Evolutionary conservation across 148 eudicot genomes (phyloP).

Genomic region (Drosera capensis): DNA sequence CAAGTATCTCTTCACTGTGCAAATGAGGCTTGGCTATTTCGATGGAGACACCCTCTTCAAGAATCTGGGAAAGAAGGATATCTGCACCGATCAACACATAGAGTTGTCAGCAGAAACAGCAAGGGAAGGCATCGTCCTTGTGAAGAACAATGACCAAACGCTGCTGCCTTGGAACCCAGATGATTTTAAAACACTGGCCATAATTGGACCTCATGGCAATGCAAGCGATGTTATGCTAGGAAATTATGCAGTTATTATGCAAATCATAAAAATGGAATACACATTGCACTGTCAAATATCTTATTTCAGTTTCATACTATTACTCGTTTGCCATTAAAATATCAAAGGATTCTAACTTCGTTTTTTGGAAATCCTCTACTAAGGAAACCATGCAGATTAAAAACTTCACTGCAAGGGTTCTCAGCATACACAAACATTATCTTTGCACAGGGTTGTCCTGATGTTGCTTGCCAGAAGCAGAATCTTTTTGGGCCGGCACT

Average conservation of each 20-base stretch:
- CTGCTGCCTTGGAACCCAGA: slow-evolving; percentile 42
- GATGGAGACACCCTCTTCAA: slow-evolving; percentile 78
- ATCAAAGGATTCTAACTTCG: too few species aligned
- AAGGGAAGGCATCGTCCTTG: slow-evolving; percentile 74
- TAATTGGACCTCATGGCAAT: slow-evolving; percentile 52
- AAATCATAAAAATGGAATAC: background rate
- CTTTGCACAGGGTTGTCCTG: slow-evolving; percentile 43
- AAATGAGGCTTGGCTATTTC: slow-evolving; percentile 84
- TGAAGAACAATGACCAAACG: slow-evolving; percentile 34
- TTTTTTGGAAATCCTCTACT: background rate
- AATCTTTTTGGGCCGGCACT: slow-evolving; percentile 46
- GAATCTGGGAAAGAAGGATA: slow-evolving; percentile 53
- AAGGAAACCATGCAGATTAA: slow-evolving; percentile 29
- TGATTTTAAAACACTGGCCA: slow-evolving; percentile 21
- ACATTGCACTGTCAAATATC: too few species aligned
- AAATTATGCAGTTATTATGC: slow-evolving; percentile 28
- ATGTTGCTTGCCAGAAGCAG: slow-evolving; percentile 36
- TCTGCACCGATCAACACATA: slow-evolving; percentile 54
- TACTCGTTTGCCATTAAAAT: too few species aligned
- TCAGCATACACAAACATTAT: slow-evolving; percentile 43
- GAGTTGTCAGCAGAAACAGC: slow-evolving; percentile 82
- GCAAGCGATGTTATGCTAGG: slow-evolving; percentile 52
- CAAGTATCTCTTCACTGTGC: background rate
- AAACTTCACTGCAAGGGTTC: slow-evolving; percentile 52
- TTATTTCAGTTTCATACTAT: too few species aligned